Conservation (phyloP, 1,139 yeast genomes). For the Magnusiomyces suaveolens region DNA sequence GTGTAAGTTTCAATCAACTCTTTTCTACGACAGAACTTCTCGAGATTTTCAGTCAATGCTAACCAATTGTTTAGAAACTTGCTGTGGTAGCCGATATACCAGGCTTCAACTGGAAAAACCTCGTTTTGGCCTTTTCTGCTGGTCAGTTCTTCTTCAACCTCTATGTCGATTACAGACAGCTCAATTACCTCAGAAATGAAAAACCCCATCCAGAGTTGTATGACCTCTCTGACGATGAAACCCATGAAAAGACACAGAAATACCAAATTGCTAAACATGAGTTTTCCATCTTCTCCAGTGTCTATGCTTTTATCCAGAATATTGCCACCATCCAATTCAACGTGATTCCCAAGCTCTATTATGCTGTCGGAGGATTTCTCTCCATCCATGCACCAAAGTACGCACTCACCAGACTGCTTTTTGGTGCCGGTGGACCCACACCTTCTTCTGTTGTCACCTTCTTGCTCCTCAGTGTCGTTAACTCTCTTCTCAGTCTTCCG, state of each 20-base stretch:
- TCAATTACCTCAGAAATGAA: constrained; percentile 50
- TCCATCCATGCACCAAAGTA: constrained; percentile 26
- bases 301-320: constrained; percentile 48
- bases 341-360: constrained; percentile 63
- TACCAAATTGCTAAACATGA: constrained; percentile 76
- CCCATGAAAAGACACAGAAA: constrained; percentile 66
- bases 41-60: background rate
- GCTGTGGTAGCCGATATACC: constrained; percentile 44
- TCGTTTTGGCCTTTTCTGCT: constrained; percentile 64
- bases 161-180: constrained; percentile 69
- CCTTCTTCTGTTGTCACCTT: constrained; percentile 49
- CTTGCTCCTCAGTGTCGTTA: constrained; percentile 40
- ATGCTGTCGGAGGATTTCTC: constrained; percentile 39
- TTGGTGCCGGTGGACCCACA: constrained; percentile 22
- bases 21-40: background rate
- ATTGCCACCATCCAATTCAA: constrained; percentile 51
- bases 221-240: constrained; percentile 50
- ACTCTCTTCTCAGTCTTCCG: constrained; percentile 54
- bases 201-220: constrained; percentile 53
- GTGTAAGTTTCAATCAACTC: background rate
- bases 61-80: constrained; percentile 22
- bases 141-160: constrained; percentile 70
- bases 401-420: constrained; percentile 22
- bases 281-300: constrained; percentile 52
- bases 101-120: constrained; percentile 64